phyloP scores from a whole-genome alignment of 371 early-diverging fungal genomes.

The Apophysomyces sp. region DNA sequence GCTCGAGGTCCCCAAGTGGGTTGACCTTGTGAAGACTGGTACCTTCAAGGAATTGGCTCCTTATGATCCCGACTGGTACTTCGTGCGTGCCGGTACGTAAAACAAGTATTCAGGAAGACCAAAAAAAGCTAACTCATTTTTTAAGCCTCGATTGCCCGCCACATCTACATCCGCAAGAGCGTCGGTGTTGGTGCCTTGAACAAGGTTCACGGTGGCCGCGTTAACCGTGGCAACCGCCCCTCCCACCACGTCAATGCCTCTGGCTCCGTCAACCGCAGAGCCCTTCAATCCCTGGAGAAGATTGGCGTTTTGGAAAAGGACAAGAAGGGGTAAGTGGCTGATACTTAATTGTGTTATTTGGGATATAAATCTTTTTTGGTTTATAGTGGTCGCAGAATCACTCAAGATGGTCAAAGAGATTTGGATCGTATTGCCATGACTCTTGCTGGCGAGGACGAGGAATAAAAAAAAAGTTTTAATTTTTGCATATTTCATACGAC shows the following conservation, averaged over 20 bases:
- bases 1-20: slow-evolving; percentile 97
- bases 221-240: slow-evolving; percentile 92
- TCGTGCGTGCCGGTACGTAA: slow-evolving; percentile 91
- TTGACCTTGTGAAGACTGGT: slow-evolving; percentile 96
- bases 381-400: slow-evolving; percentile 79
- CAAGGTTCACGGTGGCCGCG: slow-evolving; percentile 88
- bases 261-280: slow-evolving; percentile 91
- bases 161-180: slow-evolving; percentile 92
- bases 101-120: too few species aligned
- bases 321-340: slow-evolving; percentile 65
- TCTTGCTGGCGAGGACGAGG: slow-evolving; percentile 37
- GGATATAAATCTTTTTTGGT: background rate
- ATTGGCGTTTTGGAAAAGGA: slow-evolving; percentile 93
- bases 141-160: slow-evolving; percentile 91
- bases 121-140: too few species aligned
- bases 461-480: too few species aligned
- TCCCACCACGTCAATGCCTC: slow-evolving; percentile 85
- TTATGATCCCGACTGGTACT: slow-evolving; percentile 98
- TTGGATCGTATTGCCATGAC: slow-evolving; percentile 76
- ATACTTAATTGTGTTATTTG: background rate
- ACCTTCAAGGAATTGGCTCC: slow-evolving; percentile 95
- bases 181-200: slow-evolving; percentile 93
- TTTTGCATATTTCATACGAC: too few species aligned
- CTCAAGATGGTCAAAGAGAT: slow-evolving; percentile 83
- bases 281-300: slow-evolving; percentile 95